Conservation (phyloP, 352 stramenopile genomes). For the Globisporangium iwayamae region DNA sequence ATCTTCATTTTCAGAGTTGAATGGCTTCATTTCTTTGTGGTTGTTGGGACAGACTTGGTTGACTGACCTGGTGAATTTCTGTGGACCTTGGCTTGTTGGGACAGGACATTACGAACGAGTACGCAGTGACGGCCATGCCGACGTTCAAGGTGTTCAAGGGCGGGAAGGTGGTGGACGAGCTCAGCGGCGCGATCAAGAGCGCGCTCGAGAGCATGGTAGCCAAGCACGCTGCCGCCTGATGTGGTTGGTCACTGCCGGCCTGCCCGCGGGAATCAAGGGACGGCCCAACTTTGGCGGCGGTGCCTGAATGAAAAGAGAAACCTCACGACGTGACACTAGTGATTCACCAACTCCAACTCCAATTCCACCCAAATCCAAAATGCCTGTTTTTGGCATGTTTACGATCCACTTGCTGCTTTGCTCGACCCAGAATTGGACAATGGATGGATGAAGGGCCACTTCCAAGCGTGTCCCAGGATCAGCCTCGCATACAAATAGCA, state of each 20-base stretch:
- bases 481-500: not conserved
- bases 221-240: slow-evolving; percentile 26
- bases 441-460: not conserved
- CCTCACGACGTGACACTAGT: too few relatives aligned
- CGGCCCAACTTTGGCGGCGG: not conserved
- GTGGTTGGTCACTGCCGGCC: not conserved
- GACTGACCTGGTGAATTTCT: not conserved
- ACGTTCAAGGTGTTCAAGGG: slow-evolving; percentile 93
- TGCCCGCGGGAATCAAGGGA: not conserved
- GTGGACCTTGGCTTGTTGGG: not conserved
- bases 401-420: not conserved
- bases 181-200: slow-evolving; percentile 71
- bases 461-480: slow-evolving; percentile 3
- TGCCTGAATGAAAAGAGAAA: not conserved
- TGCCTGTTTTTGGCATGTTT: not conserved
- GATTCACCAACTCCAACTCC: too few relatives aligned
- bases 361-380: not conserved
- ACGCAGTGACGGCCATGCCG: slow-evolving; percentile 83
- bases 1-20: slow-evolving; percentile 1
- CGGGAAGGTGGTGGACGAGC: slow-evolving; percentile 85
- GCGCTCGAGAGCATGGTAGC: slow-evolving; percentile 53
- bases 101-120: slow-evolving; percentile 57
- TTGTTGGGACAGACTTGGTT: not conserved
- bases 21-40: not conserved
- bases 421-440: not conserved